Percentiles rank a stretch among this genome's conserved stretches.
phyloP scores from a whole-genome alignment of 176 grass and related monocot genomes.

The Oryza meyeriana region DNA sequence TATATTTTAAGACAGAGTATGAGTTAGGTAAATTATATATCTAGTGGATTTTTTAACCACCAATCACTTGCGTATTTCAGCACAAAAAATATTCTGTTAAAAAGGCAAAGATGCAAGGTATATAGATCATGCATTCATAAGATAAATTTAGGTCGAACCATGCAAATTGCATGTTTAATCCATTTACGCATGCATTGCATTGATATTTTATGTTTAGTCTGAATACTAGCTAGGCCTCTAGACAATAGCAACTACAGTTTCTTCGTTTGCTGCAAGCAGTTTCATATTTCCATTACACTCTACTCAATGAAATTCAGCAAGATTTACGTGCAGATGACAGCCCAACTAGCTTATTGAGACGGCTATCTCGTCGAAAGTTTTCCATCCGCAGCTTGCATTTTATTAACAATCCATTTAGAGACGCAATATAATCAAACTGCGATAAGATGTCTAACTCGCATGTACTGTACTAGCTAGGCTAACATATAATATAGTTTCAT shows the following conservation, averaged over 20 bases:
- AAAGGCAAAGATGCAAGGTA: neutral
- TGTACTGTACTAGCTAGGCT: neutral
- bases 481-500: neutral
- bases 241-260: neutral
- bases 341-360: neutral
- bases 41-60: neutral
- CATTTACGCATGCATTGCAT: neutral
- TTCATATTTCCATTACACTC: neutral
- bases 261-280: neutral
- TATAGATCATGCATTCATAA: neutral
- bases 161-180: neutral
- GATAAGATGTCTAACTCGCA: neutral
- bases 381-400: neutral
- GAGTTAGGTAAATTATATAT: neutral
- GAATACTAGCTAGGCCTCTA: neutral
- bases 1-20: no score
- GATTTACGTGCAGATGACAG: neutral
- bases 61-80: neutral
- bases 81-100: neutral
- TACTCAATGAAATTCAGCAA: neutral
- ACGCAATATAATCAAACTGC: neutral
- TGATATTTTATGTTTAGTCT: slow-evolving; percentile 21
- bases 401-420: neutral
- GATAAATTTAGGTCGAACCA: neutral
- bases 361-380: neutral